Evolutionary conservation across 148 eudicot species (phyloP), one percentile per base, ranked within the genome.

Genomic region (Rhododendron simsii): DNA sequence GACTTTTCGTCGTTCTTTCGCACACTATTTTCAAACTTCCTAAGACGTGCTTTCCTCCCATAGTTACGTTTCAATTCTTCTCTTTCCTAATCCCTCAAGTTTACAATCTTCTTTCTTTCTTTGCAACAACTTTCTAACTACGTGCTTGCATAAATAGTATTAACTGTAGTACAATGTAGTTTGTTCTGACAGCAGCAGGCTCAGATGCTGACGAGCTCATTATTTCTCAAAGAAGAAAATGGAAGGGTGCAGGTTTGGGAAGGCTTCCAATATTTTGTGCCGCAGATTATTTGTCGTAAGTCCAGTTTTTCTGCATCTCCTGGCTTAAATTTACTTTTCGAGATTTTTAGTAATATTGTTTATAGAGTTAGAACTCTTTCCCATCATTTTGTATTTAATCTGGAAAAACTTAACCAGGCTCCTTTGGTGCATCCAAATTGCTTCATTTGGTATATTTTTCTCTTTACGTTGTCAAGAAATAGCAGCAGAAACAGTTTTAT

Each of bases 171-270:
- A 26, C 78, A 67, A 86, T 85, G 71, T 87, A 97, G 99, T 97
- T 95, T 91, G 99, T 95, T 87, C 87, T 97, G 91, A 89, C 98
- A 86, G 99, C 99, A 86, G 89, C 98, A 77, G 95, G 95, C 80
- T 94, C 99, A 78, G 93, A 95, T 86, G 95, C 92, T 86, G 99
- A 97, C 89, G 78, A 89, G 81, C 89, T 94, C 37, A 87, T 95
- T 87, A 85, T 81, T 81, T 92, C 93, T 85, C 92, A 90, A 74
- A 95, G 95, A 89, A 94, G 85, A 86, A 93, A 88, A 82, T 97
- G 98, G 99, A 86, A 74, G 26, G 95, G 95, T 82, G 87, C 88
- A 59, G 94, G 92, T 88, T 89, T 97, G 89, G 95, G 95, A 89
- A 93, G 96, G 91, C 87, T 97, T 88, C 99, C 98, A 18, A 91